phyloP scores from a whole-genome alignment of 768 basidiomycete species.

The Daedaleopsis nitida region DNA sequence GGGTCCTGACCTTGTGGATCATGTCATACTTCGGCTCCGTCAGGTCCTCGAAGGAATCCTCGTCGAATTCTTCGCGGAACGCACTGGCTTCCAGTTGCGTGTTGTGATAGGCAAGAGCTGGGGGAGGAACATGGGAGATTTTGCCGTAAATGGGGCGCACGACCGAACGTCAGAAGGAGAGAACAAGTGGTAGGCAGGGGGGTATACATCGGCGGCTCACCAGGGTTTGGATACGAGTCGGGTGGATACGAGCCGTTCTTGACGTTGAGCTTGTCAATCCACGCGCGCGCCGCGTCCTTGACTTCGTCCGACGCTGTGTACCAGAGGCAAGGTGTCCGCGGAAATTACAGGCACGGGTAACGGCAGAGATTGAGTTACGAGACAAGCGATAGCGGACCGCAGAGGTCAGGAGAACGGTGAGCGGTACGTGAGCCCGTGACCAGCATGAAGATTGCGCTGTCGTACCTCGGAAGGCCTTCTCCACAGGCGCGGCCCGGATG shows the following conservation, averaged over 20 bases:
- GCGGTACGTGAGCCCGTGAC: slow-evolving; percentile 13
- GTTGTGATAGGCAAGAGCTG: slow-evolving; percentile 87
- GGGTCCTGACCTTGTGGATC: slow-evolving; percentile 71
- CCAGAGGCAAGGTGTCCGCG: background rate
- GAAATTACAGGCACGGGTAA: background rate
- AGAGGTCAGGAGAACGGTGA: slow-evolving; percentile 2
- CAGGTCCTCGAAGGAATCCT: slow-evolving; percentile 76
- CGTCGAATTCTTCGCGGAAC: slow-evolving; percentile 87
- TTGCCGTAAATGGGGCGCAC: background rate
- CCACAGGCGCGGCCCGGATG: slow-evolving; percentile 76
- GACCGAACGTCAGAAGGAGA: background rate
- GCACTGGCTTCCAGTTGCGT: slow-evolving; percentile 90
- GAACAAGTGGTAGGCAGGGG: background rate
- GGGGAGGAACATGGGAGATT: background rate
- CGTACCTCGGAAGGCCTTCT: slow-evolving; percentile 64
- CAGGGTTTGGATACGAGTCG: slow-evolving; percentile 88
- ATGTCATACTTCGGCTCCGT: slow-evolving; percentile 75
- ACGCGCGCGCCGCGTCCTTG: slow-evolving; percentile 64
- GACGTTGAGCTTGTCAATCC: slow-evolving; percentile 79
- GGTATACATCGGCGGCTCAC: slow-evolving; percentile 45
- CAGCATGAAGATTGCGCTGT: background rate
- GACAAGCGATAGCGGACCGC: slow-evolving; percentile 1
- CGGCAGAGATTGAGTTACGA: background rate
- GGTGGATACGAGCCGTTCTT: slow-evolving; percentile 85
- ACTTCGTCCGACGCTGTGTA: slow-evolving; percentile 65